Percentiles rank a stretch among this genome's conserved stretches.
These are phyloP conservation scores for Lycium ferocissimum DNA, from an alignment of 257 asterid species.

Conservation along the genomic window DNA sequence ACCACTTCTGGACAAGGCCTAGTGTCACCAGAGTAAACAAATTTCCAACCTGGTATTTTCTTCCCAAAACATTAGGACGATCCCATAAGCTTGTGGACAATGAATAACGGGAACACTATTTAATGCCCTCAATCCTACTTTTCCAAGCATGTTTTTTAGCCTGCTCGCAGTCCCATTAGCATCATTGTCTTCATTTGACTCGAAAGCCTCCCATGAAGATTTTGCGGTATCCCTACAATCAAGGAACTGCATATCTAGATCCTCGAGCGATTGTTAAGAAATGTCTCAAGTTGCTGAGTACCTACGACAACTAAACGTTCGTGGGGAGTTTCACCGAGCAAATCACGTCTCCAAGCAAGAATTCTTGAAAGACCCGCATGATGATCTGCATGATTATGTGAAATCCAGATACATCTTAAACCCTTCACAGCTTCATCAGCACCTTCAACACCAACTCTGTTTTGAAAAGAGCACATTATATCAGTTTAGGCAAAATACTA, in stretches of 20 bases:
- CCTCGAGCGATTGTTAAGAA: slow-evolving; percentile 84
- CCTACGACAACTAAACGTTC: slow-evolving; percentile 78
- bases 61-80: slow-evolving; percentile 59
- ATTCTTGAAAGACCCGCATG: slow-evolving; percentile 94
- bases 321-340: slow-evolving; percentile 63
- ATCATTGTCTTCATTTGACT: slow-evolving; percentile 39
- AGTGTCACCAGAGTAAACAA: slow-evolving; percentile 94
- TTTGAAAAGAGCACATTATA: neutral
- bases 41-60: slow-evolving; percentile 82
- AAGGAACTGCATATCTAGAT: slow-evolving; percentile 85
- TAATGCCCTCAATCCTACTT: slow-evolving; percentile 66
- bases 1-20: slow-evolving; percentile 87
- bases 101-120: slow-evolving; percentile 84
- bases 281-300: slow-evolving; percentile 83
- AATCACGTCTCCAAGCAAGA: slow-evolving; percentile 71
- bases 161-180: neutral
- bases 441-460: slow-evolving; percentile 75
- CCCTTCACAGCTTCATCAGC: slow-evolving; percentile 79
- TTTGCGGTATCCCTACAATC: slow-evolving; percentile 75
- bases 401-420: slow-evolving; percentile 85
- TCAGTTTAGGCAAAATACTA: neutral
- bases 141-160: neutral
- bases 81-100: slow-evolving; percentile 87
- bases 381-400: slow-evolving; percentile 96
- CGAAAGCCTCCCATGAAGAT: slow-evolving; percentile 56